Conservation (phyloP, 2,329 filamentous ascomycete species). For the Trichoderma sp. region DNA sequence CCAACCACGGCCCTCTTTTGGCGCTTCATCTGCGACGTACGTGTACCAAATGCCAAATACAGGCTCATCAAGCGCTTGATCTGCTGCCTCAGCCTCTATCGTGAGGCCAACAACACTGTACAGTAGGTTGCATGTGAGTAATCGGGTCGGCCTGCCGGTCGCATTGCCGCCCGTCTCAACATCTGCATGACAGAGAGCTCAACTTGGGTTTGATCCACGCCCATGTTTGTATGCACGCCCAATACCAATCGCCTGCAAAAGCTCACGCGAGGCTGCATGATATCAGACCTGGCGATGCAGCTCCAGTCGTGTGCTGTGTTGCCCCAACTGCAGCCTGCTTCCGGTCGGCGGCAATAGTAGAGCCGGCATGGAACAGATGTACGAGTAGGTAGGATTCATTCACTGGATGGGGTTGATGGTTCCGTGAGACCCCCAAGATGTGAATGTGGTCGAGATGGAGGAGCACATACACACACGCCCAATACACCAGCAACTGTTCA, state of each 20-base stretch:
- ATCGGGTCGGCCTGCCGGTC: constrained; percentile 14
- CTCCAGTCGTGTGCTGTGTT: neutral
- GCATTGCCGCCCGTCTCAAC: constrained; percentile 17
- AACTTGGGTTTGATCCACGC: neutral
- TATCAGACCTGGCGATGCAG: neutral
- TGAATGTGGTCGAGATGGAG: neutral
- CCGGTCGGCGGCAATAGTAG: constrained; percentile 3
- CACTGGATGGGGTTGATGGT: neutral
- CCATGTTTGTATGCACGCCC: neutral
- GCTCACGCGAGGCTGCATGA: constrained; percentile 10
- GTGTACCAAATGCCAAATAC: neutral
- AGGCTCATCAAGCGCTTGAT: neutral
- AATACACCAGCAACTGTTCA: neutral
- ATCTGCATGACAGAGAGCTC: constrained; percentile 4
- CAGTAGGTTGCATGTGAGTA: neutral
- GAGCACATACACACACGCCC: neutral
- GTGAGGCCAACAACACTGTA: neutral
- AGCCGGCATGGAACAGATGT: neutral
- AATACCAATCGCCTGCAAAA: constrained; percentile 5
- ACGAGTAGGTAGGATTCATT: neutral
- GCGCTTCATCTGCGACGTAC: neutral
- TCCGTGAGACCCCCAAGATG: neutral
- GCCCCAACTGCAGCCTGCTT: neutral
- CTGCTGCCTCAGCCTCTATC: neutral
- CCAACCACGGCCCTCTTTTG: neutral